phyloP scores from a whole-genome alignment of 371 early-diverging fungal genomes.

The Cladochytrium tenue region DNA sequence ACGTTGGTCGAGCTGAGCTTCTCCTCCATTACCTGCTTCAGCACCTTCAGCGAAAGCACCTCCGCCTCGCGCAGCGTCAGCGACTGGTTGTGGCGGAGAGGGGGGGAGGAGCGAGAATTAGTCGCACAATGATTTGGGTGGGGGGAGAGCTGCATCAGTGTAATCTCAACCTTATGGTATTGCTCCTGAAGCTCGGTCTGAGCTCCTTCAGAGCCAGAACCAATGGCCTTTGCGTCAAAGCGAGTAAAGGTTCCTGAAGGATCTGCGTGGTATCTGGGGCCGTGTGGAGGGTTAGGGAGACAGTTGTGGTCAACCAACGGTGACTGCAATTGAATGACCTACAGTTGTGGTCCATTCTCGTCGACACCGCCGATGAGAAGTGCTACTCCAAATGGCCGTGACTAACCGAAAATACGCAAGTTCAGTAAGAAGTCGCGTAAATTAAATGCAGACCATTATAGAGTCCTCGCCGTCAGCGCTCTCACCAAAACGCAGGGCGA shows the following conservation, averaged over 20 bases:
- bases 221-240: slow-evolving; percentile 96
- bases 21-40: slow-evolving; percentile 99
- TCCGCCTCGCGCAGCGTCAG: slow-evolving; percentile 89
- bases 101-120: neutral
- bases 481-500: slow-evolving; percentile 96
- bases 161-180: slow-evolving; percentile 71
- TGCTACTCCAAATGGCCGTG: slow-evolving; percentile 98
- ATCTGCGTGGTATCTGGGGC: slow-evolving; percentile 83
- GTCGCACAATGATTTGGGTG: too few relatives aligned
- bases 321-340: slow-evolving; percentile 35
- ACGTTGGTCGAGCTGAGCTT: slow-evolving; percentile 94
- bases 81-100: slow-evolving; percentile 43
- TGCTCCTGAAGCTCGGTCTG: slow-evolving; percentile 96
- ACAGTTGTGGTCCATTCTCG: slow-evolving; percentile 97
- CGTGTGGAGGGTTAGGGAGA: neutral
- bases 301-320: neutral
- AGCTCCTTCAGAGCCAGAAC: slow-evolving; percentile 98
- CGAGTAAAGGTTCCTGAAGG: slow-evolving; percentile 94
- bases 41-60: slow-evolving; percentile 86
- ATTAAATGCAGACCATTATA: slow-evolving; percentile 77
- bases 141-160: neutral
- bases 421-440: neutral
- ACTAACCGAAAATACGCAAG: slow-evolving; percentile 46
- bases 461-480: slow-evolving; percentile 93
- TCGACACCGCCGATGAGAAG: slow-evolving; percentile 96